Conservation (phyloP, 2,329 filamentous ascomycete species). For the Ustulina deusta region DNA sequence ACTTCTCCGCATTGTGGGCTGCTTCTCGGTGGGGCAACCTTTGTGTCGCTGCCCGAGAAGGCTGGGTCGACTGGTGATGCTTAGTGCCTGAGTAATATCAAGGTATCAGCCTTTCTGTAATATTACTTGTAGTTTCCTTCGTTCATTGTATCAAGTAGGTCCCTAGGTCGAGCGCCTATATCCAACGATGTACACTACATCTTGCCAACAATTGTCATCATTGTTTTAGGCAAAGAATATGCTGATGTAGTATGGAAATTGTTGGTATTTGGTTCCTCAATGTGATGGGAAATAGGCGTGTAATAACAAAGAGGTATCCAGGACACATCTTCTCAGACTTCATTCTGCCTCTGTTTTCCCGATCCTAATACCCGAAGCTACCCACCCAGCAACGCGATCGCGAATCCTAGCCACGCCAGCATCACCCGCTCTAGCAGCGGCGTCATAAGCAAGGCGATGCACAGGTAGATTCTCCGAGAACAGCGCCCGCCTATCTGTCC, state of each 20-base stretch:
- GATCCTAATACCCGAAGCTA: slow-evolving; percentile 30
- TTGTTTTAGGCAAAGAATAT: background rate
- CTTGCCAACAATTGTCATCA: background rate
- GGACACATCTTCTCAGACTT: slow-evolving; percentile 24
- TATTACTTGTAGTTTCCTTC: slow-evolving; percentile 6
- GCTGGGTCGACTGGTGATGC: slow-evolving; percentile 45
- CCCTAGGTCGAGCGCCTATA: background rate
- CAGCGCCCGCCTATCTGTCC: slow-evolving; percentile 54
- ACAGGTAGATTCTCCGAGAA: slow-evolving; percentile 54
- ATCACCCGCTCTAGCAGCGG: slow-evolving; percentile 42
- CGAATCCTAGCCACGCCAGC: slow-evolving; percentile 47
- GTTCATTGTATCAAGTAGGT: slow-evolving; percentile 2
- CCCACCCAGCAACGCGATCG: slow-evolving; percentile 37
- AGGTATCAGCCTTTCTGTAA: slow-evolving; percentile 3
- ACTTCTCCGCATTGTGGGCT: slow-evolving; percentile 52
- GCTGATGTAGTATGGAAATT: background rate
- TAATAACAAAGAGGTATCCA: background rate
- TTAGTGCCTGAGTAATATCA: background rate
- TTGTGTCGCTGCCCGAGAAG: slow-evolving; percentile 48
- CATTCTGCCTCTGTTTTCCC: slow-evolving; percentile 18
- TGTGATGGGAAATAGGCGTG: background rate
- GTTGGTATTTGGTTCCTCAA: background rate
- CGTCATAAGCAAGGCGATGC: slow-evolving; percentile 57
- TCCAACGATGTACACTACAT: background rate
- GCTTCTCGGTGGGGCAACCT: slow-evolving; percentile 50